Percentiles rank a stretch among this genome's conserved stretches.
Evolutionary conservation across 2,329 filamentous ascomycete genomes (phyloP).

Genomic region (Phialophora chinensis): DNA sequence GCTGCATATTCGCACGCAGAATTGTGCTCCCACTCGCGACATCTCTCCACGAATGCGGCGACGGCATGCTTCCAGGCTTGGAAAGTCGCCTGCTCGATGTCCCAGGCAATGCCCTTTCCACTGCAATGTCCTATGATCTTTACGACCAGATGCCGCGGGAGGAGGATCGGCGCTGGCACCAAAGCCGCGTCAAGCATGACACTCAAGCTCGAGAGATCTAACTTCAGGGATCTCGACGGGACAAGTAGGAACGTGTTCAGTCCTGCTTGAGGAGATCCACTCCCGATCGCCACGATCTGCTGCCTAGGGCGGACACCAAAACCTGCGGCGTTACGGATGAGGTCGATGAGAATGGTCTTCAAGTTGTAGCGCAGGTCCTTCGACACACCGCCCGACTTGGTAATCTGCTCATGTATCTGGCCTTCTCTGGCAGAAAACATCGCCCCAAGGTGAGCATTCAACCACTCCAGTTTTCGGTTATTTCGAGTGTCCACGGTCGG

Average conservation of each 20-base stretch:
- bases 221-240: slow-evolving; percentile 21
- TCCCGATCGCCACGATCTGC: background rate
- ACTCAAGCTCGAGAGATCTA: slow-evolving; percentile 43
- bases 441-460: slow-evolving; percentile 34
- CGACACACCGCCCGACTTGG: background rate
- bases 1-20: slow-evolving; percentile 43
- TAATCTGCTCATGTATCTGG: background rate
- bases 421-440: slow-evolving; percentile 35
- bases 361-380: background rate
- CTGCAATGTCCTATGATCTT: background rate
- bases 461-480: slow-evolving; percentile 27
- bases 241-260: background rate
- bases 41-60: slow-evolving; percentile 47
- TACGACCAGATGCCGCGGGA: background rate
- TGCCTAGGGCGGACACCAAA: background rate
- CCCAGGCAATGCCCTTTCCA: slow-evolving; percentile 1
- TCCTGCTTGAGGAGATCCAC: background rate
- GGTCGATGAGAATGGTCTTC: background rate
- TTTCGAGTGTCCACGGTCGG: slow-evolving; percentile 37
- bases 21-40: slow-evolving; percentile 46
- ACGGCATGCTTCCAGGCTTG: slow-evolving; percentile 44
- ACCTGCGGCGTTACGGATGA: background rate
- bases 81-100: slow-evolving; percentile 20
- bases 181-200: slow-evolving; percentile 44
- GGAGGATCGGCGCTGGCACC: slow-evolving; percentile 39